phyloP scores from a whole-genome alignment of 495 filamentous ascomycete species.

The Aspergillus cavernicola region DNA sequence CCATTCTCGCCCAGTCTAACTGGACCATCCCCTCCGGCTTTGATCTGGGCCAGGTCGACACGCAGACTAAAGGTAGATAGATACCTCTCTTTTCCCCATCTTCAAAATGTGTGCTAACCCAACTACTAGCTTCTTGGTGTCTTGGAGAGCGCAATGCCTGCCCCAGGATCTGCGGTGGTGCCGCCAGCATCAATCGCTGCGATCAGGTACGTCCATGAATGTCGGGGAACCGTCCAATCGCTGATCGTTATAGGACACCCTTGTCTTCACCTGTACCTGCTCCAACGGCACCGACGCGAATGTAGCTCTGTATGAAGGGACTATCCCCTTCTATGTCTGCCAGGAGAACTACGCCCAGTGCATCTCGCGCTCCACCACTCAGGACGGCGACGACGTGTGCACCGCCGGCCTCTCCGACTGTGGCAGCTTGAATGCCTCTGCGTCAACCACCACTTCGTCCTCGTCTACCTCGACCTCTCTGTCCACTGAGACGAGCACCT shows the following conservation, averaged over 20 bases:
- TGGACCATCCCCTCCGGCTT: constrained; percentile 41
- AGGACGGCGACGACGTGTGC: constrained; percentile 44
- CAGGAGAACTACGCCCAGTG: constrained; percentile 47
- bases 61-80: constrained; percentile 25
- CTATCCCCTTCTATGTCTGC: constrained; percentile 58
- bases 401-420: constrained; percentile 32
- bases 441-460: constrained; percentile 21
- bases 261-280: constrained; percentile 55
- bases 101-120: neutral
- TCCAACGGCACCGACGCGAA: constrained; percentile 48
- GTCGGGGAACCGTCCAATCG: neutral
- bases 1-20: constrained; percentile 22
- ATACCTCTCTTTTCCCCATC: neutral
- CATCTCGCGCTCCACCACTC: constrained; percentile 44
- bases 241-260: constrained; percentile 27
- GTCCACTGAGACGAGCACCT: constrained; percentile 29
- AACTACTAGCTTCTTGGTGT: constrained; percentile 42
- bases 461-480: constrained; percentile 26
- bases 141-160: constrained; percentile 42
- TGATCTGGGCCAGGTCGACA: constrained; percentile 30
- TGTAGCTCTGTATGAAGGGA: constrained; percentile 48
- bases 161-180: constrained; percentile 43
- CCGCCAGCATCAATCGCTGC: constrained; percentile 39
- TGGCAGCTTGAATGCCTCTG: constrained; percentile 47
- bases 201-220: constrained; percentile 33